Base-by-base conservation (phyloP, 2,329 filamentous ascomycete genomes). In the Blastomyces gilchristii region DNA sequence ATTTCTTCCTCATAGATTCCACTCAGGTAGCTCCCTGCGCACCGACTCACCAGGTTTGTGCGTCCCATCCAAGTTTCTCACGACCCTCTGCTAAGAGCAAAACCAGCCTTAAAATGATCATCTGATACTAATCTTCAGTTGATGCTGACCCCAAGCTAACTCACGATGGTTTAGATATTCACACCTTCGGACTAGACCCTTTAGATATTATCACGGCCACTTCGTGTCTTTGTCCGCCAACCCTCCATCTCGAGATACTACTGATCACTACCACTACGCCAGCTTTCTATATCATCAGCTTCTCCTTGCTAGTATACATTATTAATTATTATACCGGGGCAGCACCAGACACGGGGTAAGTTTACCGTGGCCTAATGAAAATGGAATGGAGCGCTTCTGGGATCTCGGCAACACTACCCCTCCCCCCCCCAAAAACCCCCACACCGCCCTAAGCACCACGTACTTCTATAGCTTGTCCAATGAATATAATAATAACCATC, bases 61-160 rank as follows among this genome's bases (percentile, higher is more conserved):
- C 57, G 47, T 59, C 57, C 41, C 57, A 47, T 41, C 57, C 57
- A 59, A 49, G 57, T 59, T 59, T 59, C 31, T 34, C 41, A 18
- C 14, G 7, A 41, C 39, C 39, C 41, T 28, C 39, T n/a, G 41
- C 41, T 41, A 59, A 47, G 47, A 47, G 22, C 39, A 49, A 59
- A 45, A 47, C 57, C 41, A 47, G 22, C 41, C 41, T 49, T 45
- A 34, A 18, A 59, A n/a, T 49, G 57, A 49, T 59, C 57, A 59
- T 59, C 57, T 59, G 57, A 59, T 22, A 45, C 57, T 31, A 31
- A 59, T 47, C 9, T 22, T 47, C 41, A 59, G 39, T 58, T 25
- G 57, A 31, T 47, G 41, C 43, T 45, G 43, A 59, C 22, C 41
- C 56, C 22, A 7, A 47, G 57, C 41, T 59, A 59, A 59, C 41